A percentile compares a stretch with the other conserved stretches of the same genome.
These are phyloP conservation scores for Fibroporia radiculosa DNA, from an alignment of 768 basidiomycete genomes.

Conservation along the genomic window DNA sequence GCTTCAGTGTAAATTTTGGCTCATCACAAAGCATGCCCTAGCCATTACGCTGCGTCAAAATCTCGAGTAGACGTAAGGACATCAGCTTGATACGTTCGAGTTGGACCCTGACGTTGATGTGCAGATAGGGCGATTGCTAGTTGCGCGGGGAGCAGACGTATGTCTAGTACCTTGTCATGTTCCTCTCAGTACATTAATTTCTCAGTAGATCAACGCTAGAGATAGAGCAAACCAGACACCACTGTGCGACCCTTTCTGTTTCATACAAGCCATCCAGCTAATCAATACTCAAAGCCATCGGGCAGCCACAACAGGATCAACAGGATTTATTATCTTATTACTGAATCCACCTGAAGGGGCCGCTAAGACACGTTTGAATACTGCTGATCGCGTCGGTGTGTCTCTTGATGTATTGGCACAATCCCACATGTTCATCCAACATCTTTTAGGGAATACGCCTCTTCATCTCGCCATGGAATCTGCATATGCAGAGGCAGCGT, in stretches of 20 bases:
- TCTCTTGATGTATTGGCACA: too few species aligned
- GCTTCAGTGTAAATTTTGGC: neutral
- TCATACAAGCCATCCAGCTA: neutral
- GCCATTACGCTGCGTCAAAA: slow-evolving; percentile 92
- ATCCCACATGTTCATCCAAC: neutral
- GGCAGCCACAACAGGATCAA: slow-evolving; percentile 91
- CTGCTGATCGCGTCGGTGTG: slow-evolving; percentile 69
- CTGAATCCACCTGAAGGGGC: slow-evolving; percentile 72
- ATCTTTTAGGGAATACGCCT: slow-evolving; percentile 77
- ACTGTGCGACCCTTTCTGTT: slow-evolving; percentile 42
- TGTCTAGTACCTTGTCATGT: slow-evolving; percentile 23
- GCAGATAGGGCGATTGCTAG: slow-evolving; percentile 83
- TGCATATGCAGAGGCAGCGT: slow-evolving; percentile 86
- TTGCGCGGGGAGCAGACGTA: slow-evolving; percentile 87
- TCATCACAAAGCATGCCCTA: slow-evolving; percentile 23
- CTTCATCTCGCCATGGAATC: slow-evolving; percentile 97
- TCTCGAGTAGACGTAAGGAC: slow-evolving; percentile 66
- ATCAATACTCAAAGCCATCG: slow-evolving; percentile 57
- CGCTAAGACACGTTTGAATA: slow-evolving; percentile 79
- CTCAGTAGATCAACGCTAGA: slow-evolving; percentile 77
- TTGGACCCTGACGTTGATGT: slow-evolving; percentile 1
- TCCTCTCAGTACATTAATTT: neutral
- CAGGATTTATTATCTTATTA: slow-evolving; percentile 82
- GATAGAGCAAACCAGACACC: slow-evolving; percentile 92
- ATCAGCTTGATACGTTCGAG: neutral